These are phyloP conservation scores for Penicillium cataractarum DNA, from an alignment of 495 filamentous ascomycete species.

Conservation along the genomic window DNA sequence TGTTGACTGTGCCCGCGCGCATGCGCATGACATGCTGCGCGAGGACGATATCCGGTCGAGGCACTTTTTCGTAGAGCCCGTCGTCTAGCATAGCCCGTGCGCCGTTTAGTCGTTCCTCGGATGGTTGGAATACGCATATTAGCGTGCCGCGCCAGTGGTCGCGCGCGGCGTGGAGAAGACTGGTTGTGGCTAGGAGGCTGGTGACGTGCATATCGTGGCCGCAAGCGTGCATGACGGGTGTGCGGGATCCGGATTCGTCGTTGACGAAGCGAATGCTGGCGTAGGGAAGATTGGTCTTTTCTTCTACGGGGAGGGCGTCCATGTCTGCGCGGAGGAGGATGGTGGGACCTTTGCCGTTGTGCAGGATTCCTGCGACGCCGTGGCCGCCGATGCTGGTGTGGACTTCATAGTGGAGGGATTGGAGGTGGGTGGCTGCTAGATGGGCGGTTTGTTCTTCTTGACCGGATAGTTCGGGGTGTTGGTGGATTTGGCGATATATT, in stretches of 20 bases:
- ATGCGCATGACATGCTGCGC: constrained; percentile 61
- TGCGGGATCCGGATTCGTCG: constrained; percentile 46
- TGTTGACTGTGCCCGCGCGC: constrained; percentile 43
- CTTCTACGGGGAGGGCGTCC: constrained; percentile 63
- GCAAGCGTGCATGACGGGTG: constrained; percentile 69
- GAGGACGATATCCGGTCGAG: constrained; percentile 57
- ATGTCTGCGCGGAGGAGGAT: constrained; percentile 63
- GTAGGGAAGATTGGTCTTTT: constrained; percentile 59
- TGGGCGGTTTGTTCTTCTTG: constrained; percentile 50
- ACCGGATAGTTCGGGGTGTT: constrained; percentile 55
- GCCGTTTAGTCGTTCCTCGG: constrained; percentile 59
- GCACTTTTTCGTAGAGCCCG: constrained; percentile 56
- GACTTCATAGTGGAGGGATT: constrained; percentile 46
- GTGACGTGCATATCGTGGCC: constrained; percentile 68
- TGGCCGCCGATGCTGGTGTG: constrained; percentile 57
- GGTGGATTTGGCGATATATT: constrained; percentile 52
- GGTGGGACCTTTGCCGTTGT: constrained; percentile 58
- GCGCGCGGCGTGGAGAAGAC: constrained; percentile 43
- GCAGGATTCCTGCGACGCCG: constrained; percentile 57
- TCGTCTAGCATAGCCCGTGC: constrained; percentile 65
- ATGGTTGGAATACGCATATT: constrained; percentile 63
- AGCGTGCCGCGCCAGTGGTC: constrained; percentile 59
- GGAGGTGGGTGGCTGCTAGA: constrained; percentile 43
- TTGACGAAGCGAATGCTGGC: constrained; percentile 49
- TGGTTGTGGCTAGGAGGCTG: constrained; percentile 53